Evolutionary conservation across 1,284 basidiomycete genomes (phyloP).

Genomic region (Pseudozyma hubeiensis): DNA sequence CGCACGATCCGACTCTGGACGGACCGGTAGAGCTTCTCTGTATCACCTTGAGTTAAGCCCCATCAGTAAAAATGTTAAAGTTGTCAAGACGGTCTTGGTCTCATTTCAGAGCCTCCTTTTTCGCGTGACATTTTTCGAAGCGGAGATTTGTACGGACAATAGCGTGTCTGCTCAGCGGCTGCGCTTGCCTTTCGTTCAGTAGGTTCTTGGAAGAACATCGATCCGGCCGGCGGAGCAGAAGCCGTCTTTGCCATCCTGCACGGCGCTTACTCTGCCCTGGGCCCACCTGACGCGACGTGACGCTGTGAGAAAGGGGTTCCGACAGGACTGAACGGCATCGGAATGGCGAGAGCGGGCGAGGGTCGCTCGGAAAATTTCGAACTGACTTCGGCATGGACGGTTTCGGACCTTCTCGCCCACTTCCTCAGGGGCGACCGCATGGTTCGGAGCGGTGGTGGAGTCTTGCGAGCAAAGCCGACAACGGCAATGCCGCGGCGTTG

Average conservation of each 20-base stretch:
- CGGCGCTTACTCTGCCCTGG: not conserved
- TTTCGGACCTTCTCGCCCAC: slow-evolving; percentile 4
- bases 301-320: not conserved
- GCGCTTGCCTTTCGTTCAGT: too few species aligned
- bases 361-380: too few species aligned
- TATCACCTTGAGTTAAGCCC: slow-evolving; percentile 10
- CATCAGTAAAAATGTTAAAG: too few species aligned
- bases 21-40: slow-evolving; percentile 41
- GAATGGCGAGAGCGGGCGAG: not conserved
- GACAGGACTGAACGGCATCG: too few species aligned
- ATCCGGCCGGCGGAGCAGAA: not conserved
- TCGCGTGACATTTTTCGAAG: too few species aligned
- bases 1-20: slow-evolving; percentile 27
- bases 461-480: slow-evolving; percentile 2
- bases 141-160: too few species aligned
- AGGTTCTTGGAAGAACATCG: too few species aligned
- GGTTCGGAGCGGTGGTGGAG: not conserved
- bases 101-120: not conserved
- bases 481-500: slow-evolving; percentile 7
- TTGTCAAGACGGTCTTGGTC: too few species aligned
- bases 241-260: not conserved
- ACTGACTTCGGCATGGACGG: not conserved
- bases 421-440: too few species aligned
- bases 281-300: slow-evolving; percentile 1
- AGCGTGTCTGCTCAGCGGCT: too few species aligned